A percentile compares a stretch with the other conserved stretches of the same genome.
These are phyloP conservation scores for Tinospora cordifolia DNA, from an alignment of 164 flowering plant genomes.

Conservation along the genomic window DNA sequence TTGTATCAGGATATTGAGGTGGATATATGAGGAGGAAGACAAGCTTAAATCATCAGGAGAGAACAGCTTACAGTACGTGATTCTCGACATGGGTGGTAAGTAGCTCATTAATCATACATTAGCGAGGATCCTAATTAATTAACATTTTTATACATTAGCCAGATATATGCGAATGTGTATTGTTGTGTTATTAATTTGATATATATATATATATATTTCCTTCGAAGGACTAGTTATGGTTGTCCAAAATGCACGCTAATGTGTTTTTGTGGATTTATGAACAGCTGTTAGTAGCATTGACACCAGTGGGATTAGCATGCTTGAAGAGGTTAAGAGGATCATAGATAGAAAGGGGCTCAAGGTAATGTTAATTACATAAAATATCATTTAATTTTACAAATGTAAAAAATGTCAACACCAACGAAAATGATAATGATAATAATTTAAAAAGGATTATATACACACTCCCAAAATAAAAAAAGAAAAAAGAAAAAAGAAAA, in stretches of 20 bases:
- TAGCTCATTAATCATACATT: conserved; percentile 9
- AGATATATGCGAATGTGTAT: too few relatives aligned
- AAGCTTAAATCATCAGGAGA: conserved; percentile 36
- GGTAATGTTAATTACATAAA: conserved; percentile 30
- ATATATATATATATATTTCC: too few relatives aligned
- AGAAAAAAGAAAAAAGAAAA: not conserved
- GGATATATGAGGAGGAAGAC: conserved; percentile 77
- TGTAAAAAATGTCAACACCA: not conserved
- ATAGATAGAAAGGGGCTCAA: conserved; percentile 46
- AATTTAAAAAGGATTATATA: not conserved
- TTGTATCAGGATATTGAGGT: conserved; percentile 35
- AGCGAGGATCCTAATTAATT: too few relatives aligned
- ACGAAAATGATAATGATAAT: not conserved
- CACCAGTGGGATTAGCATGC: conserved; percentile 75
- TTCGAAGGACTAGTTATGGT: too few relatives aligned
- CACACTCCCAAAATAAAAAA: not conserved
- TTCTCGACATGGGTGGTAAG: conserved; percentile 38
- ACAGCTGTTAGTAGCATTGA: conserved; percentile 72
- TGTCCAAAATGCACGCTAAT: too few relatives aligned
- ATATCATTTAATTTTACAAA: not conserved
- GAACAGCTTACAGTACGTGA: conserved; percentile 47
- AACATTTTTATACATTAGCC: too few relatives aligned
- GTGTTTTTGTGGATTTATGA: not conserved
- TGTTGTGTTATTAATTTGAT: too few relatives aligned
- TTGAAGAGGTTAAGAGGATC: conserved; percentile 56